Percentiles rank a stretch among this genome's conserved stretches.
Conservation (phyloP, 73 alveolate species). For the Symbiodinium natans region DNA sequence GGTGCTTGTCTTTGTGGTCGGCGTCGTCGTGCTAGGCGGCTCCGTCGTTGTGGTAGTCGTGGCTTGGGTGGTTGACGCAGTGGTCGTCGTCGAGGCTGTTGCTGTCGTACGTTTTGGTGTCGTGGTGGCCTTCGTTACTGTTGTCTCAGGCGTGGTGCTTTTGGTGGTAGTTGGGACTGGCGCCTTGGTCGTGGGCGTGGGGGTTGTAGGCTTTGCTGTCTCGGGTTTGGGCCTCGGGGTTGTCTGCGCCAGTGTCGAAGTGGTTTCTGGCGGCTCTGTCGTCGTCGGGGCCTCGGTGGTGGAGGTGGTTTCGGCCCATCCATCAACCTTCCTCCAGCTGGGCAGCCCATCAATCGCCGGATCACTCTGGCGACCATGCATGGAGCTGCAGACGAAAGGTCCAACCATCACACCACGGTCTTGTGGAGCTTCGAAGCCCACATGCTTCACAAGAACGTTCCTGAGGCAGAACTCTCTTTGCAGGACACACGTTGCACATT, state of each 20-base stretch:
- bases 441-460: background rate
- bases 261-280: background rate
- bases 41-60: background rate
- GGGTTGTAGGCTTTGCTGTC: background rate
- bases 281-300: background rate
- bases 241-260: background rate
- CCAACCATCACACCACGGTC: slow-evolving; percentile 28
- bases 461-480: background rate
- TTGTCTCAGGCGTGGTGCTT: background rate
- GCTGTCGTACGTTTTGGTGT: background rate
- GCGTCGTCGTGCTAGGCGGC: background rate
- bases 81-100: background rate
- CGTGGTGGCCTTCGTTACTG: background rate
- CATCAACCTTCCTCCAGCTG: background rate
- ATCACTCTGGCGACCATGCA: background rate
- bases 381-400: slow-evolving; percentile 17
- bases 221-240: background rate
- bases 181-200: background rate
- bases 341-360: slow-evolving; percentile 12
- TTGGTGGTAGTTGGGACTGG: background rate
- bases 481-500: background rate
- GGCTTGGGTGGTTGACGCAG: background rate
- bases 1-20: background rate
- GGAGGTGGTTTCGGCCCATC: slow-evolving; percentile 7
- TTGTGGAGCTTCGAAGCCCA: slow-evolving; percentile 23